Base-by-base conservation (phyloP, 768 basidiomycete genomes). In the Russula sp. region DNA sequence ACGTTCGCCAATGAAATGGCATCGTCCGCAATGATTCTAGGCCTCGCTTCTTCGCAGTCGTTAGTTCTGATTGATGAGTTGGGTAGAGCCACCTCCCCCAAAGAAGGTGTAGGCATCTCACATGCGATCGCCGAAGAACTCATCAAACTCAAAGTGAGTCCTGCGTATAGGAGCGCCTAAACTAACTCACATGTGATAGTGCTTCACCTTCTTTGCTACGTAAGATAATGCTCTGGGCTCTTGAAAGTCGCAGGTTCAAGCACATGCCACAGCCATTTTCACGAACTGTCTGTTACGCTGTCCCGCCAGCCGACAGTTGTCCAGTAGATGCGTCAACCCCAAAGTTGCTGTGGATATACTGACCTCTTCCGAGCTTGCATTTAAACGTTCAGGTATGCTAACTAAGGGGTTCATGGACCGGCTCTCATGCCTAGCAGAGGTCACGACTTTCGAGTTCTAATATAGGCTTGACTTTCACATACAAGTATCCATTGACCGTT, bases 1-100 rank as follows among this genome's bases (percentile, higher is more conserved):
- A 98, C 97, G 0, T 99, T 99, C 75, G 93, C 94, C 1, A 87
- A 84, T 66, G 96, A 99, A 75, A 98, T 99, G 92, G 84, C 88
- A 1, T 85, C 90, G 2, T 87, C 87, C 31, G 89, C 93, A 0
- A 94, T 94, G 90, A 94, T 98, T 58, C 76, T 96, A 51, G 89
- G 93, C 0, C 77, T 96, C 14, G 85, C 89, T 7, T 83, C 86
- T 2, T 74, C 81, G 0, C 81, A 80, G 42, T 84, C 87, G 0
- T 76, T 98, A n/a, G 80, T 97, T 4, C 73, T 98, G 9, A 82
- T 98, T 14, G 97, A 99, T 71, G 97, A 99, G 73, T 79, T 98
- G 6, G 96, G 96, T 0, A 81, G 94, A 37, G 96, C 96, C 1
- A 98, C 96, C 1, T 88, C 91, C 3, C 87, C 94, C 0, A 75